Evolutionary conservation across 2,329 filamentous ascomycete species (phyloP).

Genomic region (Cladosporium austrohemisphaericum): DNA sequence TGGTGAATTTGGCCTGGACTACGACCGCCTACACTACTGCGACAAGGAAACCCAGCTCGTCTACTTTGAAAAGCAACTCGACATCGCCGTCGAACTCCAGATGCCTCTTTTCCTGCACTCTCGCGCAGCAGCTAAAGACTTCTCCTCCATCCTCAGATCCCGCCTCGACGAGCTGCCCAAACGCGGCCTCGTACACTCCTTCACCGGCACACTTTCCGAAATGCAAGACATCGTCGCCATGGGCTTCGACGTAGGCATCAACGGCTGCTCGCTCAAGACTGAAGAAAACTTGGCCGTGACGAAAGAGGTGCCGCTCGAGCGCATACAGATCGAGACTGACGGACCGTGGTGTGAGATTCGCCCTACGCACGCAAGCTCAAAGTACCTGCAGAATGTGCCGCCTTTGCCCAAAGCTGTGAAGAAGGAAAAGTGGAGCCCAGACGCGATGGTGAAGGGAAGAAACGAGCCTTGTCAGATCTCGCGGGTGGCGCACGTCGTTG

Average conservation of each 20-base stretch:
- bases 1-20: slow-evolving; percentile 94
- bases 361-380: slow-evolving; percentile 79
- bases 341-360: slow-evolving; percentile 96
- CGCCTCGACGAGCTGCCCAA: slow-evolving; percentile 56
- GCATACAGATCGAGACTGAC: slow-evolving; percentile 92
- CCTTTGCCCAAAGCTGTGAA: slow-evolving; percentile 79
- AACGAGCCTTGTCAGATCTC: slow-evolving; percentile 90
- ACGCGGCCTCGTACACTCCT: slow-evolving; percentile 82
- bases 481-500: slow-evolving; percentile 83
- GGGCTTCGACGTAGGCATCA: slow-evolving; percentile 88
- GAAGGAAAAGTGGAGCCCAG: slow-evolving; percentile 90
- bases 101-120: slow-evolving; percentile 91
- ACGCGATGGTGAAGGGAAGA: slow-evolving; percentile 85
- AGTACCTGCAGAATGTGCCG: slow-evolving; percentile 65
- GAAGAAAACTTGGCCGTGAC: slow-evolving; percentile 86
- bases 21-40: slow-evolving; percentile 83
- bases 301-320: slow-evolving; percentile 69
- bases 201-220: slow-evolving; percentile 83
- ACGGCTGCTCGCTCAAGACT: slow-evolving; percentile 95
- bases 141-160: slow-evolving; percentile 66
- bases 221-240: slow-evolving; percentile 75
- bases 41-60: slow-evolving; percentile 74
- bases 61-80: slow-evolving; percentile 79
- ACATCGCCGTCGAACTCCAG: slow-evolving; percentile 70
- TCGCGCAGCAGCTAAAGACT: slow-evolving; percentile 80